A percentile compares a stretch with the other conserved stretches of the same genome.
Evolutionary conservation across 2,329 filamentous ascomycete species (phyloP).

Genomic region (Penicillium aurantiogriseum): DNA sequence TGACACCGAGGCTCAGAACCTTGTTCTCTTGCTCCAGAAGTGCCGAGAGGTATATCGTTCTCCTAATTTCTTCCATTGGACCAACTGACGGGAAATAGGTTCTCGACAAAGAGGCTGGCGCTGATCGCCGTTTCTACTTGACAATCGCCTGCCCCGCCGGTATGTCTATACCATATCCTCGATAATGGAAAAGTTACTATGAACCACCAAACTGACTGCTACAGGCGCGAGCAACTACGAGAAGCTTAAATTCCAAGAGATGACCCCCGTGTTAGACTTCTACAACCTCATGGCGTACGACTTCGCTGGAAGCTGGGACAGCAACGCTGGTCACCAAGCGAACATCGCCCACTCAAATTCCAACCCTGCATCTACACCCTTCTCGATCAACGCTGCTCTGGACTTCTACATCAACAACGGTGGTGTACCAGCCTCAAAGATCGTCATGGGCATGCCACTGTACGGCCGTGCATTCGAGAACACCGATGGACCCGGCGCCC

Average conservation of each 20-base stretch:
- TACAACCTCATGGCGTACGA: conserved; percentile 77
- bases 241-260: conserved; percentile 44
- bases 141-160: conserved; percentile 52
- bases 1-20: conserved; percentile 44
- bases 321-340: conserved; percentile 71
- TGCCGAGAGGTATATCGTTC: conserved; percentile 37
- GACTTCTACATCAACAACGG: conserved; percentile 65
- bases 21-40: conserved; percentile 44
- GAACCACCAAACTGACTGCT: conserved; percentile 45
- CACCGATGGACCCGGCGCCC: conserved; percentile 70
- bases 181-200: conserved; percentile 41
- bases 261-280: conserved; percentile 52
- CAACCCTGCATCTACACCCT: conserved; percentile 70
- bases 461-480: conserved; percentile 84
- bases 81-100: conserved; percentile 24
- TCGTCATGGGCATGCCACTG: conserved; percentile 92
- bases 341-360: conserved; percentile 65
- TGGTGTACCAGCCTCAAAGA: conserved; percentile 63
- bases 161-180: conserved; percentile 41
- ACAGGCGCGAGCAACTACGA: conserved; percentile 47
- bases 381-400: conserved; percentile 70
- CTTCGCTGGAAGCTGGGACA: conserved; percentile 79
- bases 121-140: conserved; percentile 47
- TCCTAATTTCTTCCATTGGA: background rate
- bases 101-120: conserved; percentile 40